phyloP scores from a whole-genome alignment of 2,329 filamentous ascomycete genomes.

The Penicillium glabrum region DNA sequence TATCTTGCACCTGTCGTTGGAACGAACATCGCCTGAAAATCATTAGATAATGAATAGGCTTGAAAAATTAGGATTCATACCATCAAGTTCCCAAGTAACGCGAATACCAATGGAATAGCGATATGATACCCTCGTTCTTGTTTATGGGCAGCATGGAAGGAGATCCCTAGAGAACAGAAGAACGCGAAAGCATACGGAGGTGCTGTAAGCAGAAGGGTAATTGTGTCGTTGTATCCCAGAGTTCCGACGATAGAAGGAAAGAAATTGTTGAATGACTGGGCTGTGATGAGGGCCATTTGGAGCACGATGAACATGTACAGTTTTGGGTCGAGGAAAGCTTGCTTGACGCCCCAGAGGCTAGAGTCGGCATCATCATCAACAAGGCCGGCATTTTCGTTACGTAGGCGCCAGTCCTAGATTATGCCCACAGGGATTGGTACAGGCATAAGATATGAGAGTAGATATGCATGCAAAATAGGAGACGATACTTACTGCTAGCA shows the following conservation, averaged over 20 bases:
- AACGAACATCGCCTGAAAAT: slow-evolving; percentile 11
- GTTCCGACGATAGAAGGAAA: slow-evolving; percentile 26
- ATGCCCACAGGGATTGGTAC: neutral
- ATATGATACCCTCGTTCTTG: slow-evolving; percentile 24
- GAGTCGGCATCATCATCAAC: slow-evolving; percentile 24
- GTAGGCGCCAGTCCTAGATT: slow-evolving; percentile 21
- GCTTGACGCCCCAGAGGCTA: slow-evolving; percentile 15
- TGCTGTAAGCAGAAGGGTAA: slow-evolving; percentile 20
- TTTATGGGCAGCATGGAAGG: slow-evolving; percentile 22
- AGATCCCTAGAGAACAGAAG: slow-evolving; percentile 14
- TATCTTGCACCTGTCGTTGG: slow-evolving; percentile 11
- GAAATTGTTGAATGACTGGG: slow-evolving; percentile 38
- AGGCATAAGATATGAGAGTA: neutral
- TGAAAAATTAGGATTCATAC: neutral
- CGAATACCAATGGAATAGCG: slow-evolving; percentile 18
- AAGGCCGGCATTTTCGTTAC: slow-evolving; percentile 26
- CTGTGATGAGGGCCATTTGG: slow-evolving; percentile 25
- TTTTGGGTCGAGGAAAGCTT: slow-evolving; percentile 20
- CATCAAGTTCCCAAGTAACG: slow-evolving; percentile 12
- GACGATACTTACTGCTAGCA: slow-evolving; percentile 7
- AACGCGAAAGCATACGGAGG: slow-evolving; percentile 20
- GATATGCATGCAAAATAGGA: neutral
- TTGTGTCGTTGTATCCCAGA: slow-evolving; percentile 15
- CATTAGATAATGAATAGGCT: neutral
- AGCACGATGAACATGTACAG: slow-evolving; percentile 26